Evolutionary conservation across 2,329 filamentous ascomycete genomes (phyloP).

Genomic region (Xylogone sp.): DNA sequence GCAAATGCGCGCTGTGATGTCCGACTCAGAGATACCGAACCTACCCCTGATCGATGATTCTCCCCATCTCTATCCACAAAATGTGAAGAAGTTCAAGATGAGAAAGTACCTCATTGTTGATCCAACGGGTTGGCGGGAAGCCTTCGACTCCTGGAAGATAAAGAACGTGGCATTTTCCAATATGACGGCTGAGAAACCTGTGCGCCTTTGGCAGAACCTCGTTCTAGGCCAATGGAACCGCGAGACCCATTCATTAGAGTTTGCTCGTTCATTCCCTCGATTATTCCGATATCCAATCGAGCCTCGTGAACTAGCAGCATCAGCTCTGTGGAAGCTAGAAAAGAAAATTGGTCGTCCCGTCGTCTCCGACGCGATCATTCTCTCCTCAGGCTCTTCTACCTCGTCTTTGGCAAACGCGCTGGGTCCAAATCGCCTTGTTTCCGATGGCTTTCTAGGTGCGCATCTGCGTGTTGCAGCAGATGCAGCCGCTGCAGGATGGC

Average conservation of each 20-base stretch:
- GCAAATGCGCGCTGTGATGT: slow-evolving; percentile 11
- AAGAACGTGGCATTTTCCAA: neutral
- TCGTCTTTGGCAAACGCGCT: neutral
- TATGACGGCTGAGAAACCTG: slow-evolving; percentile 9
- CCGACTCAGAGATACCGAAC: slow-evolving; percentile 6
- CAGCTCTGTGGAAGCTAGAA: slow-evolving; percentile 28
- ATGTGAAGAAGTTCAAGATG: slow-evolving; percentile 8
- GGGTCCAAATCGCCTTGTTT: neutral
- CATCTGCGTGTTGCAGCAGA: slow-evolving; percentile 34
- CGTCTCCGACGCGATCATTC: slow-evolving; percentile 22
- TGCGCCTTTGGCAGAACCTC: slow-evolving; percentile 21
- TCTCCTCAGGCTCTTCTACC: slow-evolving; percentile 4
- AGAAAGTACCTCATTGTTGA: slow-evolving; percentile 14
- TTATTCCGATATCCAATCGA: slow-evolving; percentile 18
- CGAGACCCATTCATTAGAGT: slow-evolving; percentile 17
- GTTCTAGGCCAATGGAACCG: slow-evolving; percentile 19
- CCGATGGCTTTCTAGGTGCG: slow-evolving; percentile 31
- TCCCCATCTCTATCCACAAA: neutral
- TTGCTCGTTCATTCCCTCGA: slow-evolving; percentile 5
- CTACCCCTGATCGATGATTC: slow-evolving; percentile 5
- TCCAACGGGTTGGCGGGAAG: slow-evolving; percentile 16
- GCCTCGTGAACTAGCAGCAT: slow-evolving; percentile 24
- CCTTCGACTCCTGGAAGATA: slow-evolving; percentile 15
- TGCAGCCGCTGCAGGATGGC: slow-evolving; percentile 29
- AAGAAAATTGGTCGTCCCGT: slow-evolving; percentile 21